A percentile compares a stretch with the other conserved stretches of the same genome.
These are phyloP conservation scores for Beauveria rudraprayagi DNA, from an alignment of 2,329 filamentous ascomycete species.

Conservation along the genomic window DNA sequence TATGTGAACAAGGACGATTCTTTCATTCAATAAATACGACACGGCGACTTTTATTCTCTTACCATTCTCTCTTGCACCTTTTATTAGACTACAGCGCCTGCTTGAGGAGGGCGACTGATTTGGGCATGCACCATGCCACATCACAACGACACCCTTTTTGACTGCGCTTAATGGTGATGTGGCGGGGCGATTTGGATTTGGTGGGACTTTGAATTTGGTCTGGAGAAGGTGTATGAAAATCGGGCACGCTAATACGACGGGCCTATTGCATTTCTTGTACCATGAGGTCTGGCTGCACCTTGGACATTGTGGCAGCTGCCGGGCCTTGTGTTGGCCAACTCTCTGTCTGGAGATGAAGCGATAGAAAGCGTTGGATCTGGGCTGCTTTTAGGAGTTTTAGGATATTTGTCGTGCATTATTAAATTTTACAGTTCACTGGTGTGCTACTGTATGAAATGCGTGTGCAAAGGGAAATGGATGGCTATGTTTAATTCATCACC, in stretches of 20 bases:
- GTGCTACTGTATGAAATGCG: not conserved
- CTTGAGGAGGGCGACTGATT: not conserved
- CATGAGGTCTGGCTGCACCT: conserved; percentile 6
- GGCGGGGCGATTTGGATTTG: conserved; percentile 11
- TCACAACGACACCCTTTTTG: conserved; percentile 14
- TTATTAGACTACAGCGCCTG: conserved; percentile 6
- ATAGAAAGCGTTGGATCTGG: conserved; percentile 8
- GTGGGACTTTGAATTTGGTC: not conserved
- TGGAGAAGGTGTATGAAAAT: not conserved
- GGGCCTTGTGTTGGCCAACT: not conserved
- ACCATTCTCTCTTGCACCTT: not conserved
- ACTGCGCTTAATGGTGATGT: conserved; percentile 11
- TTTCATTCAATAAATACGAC: conserved; percentile 6
- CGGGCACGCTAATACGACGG: not conserved
- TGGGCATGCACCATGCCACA: conserved; percentile 6
- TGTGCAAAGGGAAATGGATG: no score
- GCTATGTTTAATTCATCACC: not conserved
- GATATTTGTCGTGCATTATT: conserved; percentile 6
- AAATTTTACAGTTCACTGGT: not conserved
- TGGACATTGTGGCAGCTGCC: conserved; percentile 5
- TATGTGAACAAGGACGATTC: not conserved
- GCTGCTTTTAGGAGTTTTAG: conserved; percentile 2
- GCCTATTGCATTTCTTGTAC: conserved; percentile 1
- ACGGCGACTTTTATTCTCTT: conserved; percentile 1
- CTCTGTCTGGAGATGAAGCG: not conserved